Conservation (phyloP, 805 yeast species). For the Candida krabiensis region DNA sequence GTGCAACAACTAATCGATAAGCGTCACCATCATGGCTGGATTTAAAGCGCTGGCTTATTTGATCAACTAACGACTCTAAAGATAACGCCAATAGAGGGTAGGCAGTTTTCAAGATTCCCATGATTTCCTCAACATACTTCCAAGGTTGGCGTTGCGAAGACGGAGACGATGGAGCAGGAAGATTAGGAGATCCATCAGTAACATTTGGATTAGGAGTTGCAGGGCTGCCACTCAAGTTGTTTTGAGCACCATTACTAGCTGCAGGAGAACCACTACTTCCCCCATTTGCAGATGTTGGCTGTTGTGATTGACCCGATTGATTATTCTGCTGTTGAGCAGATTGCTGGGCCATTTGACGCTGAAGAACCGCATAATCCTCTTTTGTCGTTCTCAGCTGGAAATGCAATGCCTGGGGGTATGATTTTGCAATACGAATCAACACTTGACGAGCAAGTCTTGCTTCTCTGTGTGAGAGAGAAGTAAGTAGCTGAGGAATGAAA, state of each 20-base stretch:
- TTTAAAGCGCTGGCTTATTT: constrained; percentile 89
- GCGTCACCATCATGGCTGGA: constrained; percentile 95
- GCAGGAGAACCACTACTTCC: constrained; percentile 3
- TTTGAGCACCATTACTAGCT: background rate
- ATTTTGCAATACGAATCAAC: constrained; percentile 88
- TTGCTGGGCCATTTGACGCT: constrained; percentile 58
- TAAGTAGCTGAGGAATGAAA: constrained; percentile 88
- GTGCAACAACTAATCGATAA: constrained; percentile 87
- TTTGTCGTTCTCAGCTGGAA: constrained; percentile 93
- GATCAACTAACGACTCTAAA: constrained; percentile 92
- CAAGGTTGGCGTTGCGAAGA: constrained; percentile 64
- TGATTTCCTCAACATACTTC: constrained; percentile 89
- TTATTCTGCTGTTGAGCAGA: constrained; percentile 14
- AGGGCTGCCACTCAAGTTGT: constrained; percentile 1
- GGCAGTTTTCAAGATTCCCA: constrained; percentile 94
- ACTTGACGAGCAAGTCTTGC: constrained; percentile 87
- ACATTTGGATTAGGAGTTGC: constrained; percentile 13
- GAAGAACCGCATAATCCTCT: constrained; percentile 88
- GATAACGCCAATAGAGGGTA: constrained; percentile 92
- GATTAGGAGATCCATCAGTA: constrained; percentile 5
- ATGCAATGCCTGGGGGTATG: constrained; percentile 96
- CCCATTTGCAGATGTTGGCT: background rate
- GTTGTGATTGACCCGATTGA: constrained; percentile 7
- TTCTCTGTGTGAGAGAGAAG: constrained; percentile 87
- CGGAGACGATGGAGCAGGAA: constrained; percentile 3